These are phyloP conservation scores for Nissolia schottii DNA, from an alignment of 306 rosid species.

Conservation along the genomic window DNA sequence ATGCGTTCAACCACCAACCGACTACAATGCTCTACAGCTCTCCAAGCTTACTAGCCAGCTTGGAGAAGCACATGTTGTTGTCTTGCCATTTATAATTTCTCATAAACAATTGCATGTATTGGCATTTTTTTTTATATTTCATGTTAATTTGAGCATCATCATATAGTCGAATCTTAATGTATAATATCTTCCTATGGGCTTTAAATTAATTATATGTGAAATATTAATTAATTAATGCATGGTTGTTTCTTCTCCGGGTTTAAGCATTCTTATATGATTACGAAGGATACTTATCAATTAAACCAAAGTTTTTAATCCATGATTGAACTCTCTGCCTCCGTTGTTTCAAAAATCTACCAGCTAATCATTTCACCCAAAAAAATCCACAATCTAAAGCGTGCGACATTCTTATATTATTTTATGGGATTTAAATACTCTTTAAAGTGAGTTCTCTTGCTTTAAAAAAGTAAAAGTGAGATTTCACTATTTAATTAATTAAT, in stretches of 20 bases:
- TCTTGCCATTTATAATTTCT: neutral
- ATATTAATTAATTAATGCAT: neutral
- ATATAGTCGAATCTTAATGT: neutral
- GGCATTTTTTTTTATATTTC: neutral
- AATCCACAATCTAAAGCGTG: neutral
- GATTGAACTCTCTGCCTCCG: neutral
- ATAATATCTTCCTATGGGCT: neutral
- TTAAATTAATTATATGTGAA: neutral
- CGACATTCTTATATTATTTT: neutral
- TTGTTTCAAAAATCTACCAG: neutral
- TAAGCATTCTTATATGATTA: neutral
- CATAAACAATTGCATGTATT: neutral
- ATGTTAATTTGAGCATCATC: slow-evolving; percentile 23
- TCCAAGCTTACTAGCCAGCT: slow-evolving; percentile 12
- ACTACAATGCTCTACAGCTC: slow-evolving; percentile 21
- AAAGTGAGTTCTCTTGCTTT: no score
- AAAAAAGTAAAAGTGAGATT: no score
- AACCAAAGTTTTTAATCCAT: neutral
- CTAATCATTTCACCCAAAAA: neutral
- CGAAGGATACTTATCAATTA: neutral
- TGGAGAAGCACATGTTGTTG: neutral
- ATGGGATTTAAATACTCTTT: neutral
- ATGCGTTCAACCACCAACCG: slow-evolving; percentile 32
- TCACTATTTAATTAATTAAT: no score
- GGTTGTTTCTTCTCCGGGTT: slow-evolving; percentile 19